Percentiles rank a stretch among this genome's conserved stretches.
Evolutionary conservation across 805 yeast species (phyloP).

Genomic region (Sungouiella blattae): DNA sequence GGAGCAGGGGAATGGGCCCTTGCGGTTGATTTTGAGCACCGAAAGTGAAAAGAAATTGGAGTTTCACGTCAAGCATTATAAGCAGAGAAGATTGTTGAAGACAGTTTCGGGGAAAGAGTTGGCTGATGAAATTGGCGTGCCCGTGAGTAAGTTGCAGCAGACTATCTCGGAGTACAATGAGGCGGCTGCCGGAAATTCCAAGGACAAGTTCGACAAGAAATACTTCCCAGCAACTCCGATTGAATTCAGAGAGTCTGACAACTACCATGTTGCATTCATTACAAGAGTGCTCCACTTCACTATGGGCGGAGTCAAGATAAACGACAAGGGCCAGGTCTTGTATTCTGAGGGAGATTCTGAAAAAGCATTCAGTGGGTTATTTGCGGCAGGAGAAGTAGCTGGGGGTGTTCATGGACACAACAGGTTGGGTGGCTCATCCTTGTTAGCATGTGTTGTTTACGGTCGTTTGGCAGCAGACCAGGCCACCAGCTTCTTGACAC

Average conservation of each 20-base stretch:
- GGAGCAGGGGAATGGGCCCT: constrained; percentile 40
- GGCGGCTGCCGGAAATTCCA: constrained; percentile 36
- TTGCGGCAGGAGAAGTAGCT: constrained; percentile 44
- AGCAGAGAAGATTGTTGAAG: constrained; percentile 53
- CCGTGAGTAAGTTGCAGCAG: constrained; percentile 22
- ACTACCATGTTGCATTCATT: constrained; percentile 49
- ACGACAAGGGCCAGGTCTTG: constrained; percentile 40
- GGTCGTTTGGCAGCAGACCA: constrained; percentile 43
- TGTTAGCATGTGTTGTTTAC: constrained; percentile 44
- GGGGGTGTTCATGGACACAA: constrained; percentile 48
- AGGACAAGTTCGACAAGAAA: constrained; percentile 44
- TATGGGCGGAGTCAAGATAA: constrained; percentile 66
- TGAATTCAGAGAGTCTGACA: constrained; percentile 24
- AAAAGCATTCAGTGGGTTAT: constrained; percentile 32
- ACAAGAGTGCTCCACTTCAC: constrained; percentile 63
- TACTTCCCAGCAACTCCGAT: constrained; percentile 49
- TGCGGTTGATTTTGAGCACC: constrained; percentile 48
- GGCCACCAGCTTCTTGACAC: constrained; percentile 29
- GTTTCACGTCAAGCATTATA: constrained; percentile 55
- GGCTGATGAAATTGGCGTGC: constrained; percentile 36
- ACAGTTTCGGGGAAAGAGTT: constrained; percentile 43
- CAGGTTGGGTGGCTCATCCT: constrained; percentile 41
- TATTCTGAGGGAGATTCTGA: constrained; percentile 23
- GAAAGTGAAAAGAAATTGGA: constrained; percentile 43
- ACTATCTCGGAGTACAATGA: constrained; percentile 41